Percentiles rank a stretch among this genome's conserved stretches.
Evolutionary conservation across 768 basidiomycete species (phyloP).

Genomic region (Tulasnella sp.): DNA sequence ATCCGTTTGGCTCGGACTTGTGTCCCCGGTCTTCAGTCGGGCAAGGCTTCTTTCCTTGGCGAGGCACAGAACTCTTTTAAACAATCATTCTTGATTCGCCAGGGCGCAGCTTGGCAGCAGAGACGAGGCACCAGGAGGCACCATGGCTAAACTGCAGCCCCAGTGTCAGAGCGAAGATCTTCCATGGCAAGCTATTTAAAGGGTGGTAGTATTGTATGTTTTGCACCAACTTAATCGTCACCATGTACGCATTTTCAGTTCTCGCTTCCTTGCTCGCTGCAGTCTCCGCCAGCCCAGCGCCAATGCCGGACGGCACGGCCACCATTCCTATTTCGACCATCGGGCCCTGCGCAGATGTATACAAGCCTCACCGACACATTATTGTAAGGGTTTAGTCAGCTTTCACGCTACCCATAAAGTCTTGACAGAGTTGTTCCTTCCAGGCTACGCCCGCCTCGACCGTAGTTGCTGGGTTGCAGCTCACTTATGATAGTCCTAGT

Average conservation of each 20-base stretch:
- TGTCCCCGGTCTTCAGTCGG: too few species aligned
- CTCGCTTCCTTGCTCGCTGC: background rate
- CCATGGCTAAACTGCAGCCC: background rate
- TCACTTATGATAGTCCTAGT: background rate
- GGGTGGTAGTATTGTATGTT: background rate
- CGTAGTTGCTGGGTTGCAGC: background rate
- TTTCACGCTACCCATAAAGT: background rate
- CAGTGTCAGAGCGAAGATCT: background rate
- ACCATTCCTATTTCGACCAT: background rate
- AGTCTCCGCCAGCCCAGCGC: background rate
- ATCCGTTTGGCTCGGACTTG: too few species aligned
- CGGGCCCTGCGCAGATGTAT: background rate
- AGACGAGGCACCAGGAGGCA: background rate
- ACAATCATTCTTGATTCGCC: background rate
- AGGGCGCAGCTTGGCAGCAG: background rate
- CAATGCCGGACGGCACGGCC: background rate
- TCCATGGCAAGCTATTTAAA: background rate
- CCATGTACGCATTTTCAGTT: background rate
- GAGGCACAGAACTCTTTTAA: background rate
- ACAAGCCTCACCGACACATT: background rate
- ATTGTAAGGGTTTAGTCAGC: background rate
- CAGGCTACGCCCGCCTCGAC: background rate
- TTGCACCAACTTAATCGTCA: background rate
- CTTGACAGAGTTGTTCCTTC: background rate
- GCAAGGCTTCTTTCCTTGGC: too few species aligned